These are phyloP conservation scores for Pelargonium hybrid DNA, from an alignment of 441 rosid genomes.

Conservation along the genomic window DNA sequence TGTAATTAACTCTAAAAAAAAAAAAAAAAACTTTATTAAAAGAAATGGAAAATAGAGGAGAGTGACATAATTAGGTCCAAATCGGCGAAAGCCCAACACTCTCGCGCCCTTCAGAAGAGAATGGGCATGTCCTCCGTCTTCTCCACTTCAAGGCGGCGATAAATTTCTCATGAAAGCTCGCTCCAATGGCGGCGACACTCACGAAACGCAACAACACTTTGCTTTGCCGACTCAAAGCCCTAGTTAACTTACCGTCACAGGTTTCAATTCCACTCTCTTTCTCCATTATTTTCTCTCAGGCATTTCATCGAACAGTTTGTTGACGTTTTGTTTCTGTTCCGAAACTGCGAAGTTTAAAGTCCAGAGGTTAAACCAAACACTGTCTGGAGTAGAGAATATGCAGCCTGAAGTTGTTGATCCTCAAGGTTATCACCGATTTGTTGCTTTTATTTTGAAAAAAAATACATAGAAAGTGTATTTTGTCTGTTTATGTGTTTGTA, in stretches of 20 bases:
- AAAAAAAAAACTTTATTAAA: too few relatives aligned
- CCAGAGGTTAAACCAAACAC: conserved; percentile 34
- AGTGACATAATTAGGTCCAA: too few relatives aligned
- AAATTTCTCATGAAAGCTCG: conserved; percentile 6
- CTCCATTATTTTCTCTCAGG: conserved; percentile 13
- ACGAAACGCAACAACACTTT: conserved; percentile 26
- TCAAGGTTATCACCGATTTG: conserved; percentile 21
- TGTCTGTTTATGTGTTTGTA: background rate
- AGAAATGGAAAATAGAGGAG: too few relatives aligned
- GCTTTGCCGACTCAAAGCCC: conserved; percentile 32
- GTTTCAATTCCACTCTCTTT: conserved; percentile 22
- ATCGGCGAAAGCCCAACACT: too few relatives aligned
- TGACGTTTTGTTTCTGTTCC: conserved; percentile 4
- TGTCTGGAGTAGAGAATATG: conserved; percentile 21
- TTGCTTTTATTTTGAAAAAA: background rate
- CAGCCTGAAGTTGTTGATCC: conserved; percentile 17
- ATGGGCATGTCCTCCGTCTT: too few relatives aligned
- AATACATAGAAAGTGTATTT: background rate
- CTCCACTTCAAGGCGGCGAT: background rate
- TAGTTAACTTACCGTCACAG: conserved; percentile 29
- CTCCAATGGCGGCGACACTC: conserved; percentile 34
- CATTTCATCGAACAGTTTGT: conserved; percentile 43
- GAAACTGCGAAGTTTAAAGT: conserved; percentile 3
- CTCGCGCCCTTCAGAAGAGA: too few relatives aligned
- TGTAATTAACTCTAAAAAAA: too few relatives aligned